These are phyloP conservation scores for Cyanidiococcus yangmingshanensis DNA, from an alignment of 23 red algal species.

Conservation along the genomic window DNA sequence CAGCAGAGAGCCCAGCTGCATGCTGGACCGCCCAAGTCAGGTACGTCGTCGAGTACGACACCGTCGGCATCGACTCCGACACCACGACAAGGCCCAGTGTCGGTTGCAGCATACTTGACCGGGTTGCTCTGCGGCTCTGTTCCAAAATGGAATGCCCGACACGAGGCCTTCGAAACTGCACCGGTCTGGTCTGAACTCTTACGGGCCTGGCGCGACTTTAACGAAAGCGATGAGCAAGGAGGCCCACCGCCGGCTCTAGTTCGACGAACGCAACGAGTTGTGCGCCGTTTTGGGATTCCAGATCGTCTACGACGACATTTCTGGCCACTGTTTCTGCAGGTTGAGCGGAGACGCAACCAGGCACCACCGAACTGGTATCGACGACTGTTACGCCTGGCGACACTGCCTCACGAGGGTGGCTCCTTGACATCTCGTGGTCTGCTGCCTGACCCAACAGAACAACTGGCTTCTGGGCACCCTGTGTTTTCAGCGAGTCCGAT, in stretches of 20 bases:
- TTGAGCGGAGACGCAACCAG: not conserved
- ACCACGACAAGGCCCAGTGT: too few species aligned
- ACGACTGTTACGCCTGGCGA: not conserved
- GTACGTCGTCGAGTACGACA: too few species aligned
- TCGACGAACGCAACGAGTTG: not conserved
- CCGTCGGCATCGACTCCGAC: too few species aligned
- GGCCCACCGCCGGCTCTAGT: not conserved
- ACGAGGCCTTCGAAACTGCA: too few species aligned
- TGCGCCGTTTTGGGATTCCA: conserved; percentile 1
- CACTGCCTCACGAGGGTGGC: not conserved
- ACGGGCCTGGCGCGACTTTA: not conserved
- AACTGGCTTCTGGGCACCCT: not conserved
- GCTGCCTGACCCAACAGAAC: too few species aligned
- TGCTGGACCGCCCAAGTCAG: too few species aligned
- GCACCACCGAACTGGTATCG: conserved; percentile 2
- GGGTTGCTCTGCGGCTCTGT: too few species aligned
- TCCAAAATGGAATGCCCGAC: too few species aligned
- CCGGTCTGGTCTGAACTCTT: not conserved
- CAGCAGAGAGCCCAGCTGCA: too few species aligned
- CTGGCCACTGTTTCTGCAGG: conserved; percentile 8
- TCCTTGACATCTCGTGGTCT: too few species aligned
- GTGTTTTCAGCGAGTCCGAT: not conserved
- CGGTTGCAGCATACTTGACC: too few species aligned
- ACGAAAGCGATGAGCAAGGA: not conserved
- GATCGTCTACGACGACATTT: not conserved